Evolutionary conservation across 2,329 filamentous ascomycete species (phyloP).

Genomic region (Diatrype stigma): DNA sequence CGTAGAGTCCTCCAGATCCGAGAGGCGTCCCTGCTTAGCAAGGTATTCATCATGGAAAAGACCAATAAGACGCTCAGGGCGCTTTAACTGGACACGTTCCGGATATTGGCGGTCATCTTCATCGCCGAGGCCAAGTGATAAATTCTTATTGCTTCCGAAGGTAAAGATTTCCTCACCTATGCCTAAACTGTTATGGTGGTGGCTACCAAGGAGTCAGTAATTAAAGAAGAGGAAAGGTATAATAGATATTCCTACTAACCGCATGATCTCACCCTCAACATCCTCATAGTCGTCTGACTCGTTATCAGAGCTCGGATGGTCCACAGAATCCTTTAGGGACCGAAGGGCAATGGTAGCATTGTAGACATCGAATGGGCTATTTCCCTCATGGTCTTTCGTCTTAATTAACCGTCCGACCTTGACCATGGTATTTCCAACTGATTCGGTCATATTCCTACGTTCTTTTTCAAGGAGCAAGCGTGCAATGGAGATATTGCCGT

Average conservation of each 20-base stretch:
- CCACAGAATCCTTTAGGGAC: constrained; percentile 45
- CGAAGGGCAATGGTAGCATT: constrained; percentile 78
- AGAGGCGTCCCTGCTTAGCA: constrained; percentile 34
- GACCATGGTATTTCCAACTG: constrained; percentile 53
- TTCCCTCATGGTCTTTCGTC: constrained; percentile 91
- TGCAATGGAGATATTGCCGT: constrained; percentile 83
- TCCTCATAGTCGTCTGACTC: constrained; percentile 55
- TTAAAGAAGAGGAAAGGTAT: constrained; percentile 24
- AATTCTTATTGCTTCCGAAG: constrained; percentile 95
- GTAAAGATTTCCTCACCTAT: constrained; percentile 82
- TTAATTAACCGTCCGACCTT: constrained; percentile 77
- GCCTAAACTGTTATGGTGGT: constrained; percentile 15
- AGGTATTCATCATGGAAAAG: constrained; percentile 69
- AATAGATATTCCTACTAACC: constrained; percentile 14
- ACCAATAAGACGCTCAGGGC: constrained; percentile 72
- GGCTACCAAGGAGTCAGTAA: constrained; percentile 29
- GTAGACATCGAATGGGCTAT: constrained; percentile 91
- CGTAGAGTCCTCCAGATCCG: constrained; percentile 26
- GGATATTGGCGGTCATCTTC: constrained; percentile 92
- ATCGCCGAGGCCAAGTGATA: constrained; percentile 90
- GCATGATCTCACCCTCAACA: constrained; percentile 22
- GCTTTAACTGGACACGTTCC: constrained; percentile 71
- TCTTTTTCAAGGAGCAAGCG: constrained; percentile 78
- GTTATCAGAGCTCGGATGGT: constrained; percentile 37
- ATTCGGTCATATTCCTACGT: constrained; percentile 57